Percentiles rank a stretch among this genome's conserved stretches.
These are phyloP conservation scores for Aspergillus ochraceoroseus DNA, from an alignment of 2,329 filamentous ascomycete genomes.

Conservation along the genomic window DNA sequence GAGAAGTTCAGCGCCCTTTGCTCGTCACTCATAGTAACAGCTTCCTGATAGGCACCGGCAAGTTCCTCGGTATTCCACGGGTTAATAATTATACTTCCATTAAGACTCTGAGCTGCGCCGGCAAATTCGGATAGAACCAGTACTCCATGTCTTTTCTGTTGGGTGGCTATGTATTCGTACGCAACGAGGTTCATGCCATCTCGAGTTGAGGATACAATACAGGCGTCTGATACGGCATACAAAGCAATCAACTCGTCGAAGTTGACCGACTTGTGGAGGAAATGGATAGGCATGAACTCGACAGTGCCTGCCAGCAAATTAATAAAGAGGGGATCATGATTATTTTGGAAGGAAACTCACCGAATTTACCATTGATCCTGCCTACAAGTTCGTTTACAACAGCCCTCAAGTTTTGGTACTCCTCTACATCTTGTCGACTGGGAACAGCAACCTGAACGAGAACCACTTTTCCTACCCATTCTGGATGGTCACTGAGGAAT, in stretches of 20 bases:
- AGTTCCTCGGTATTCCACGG: slow-evolving; percentile 98
- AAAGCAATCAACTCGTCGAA: slow-evolving; percentile 93
- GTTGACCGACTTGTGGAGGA: slow-evolving; percentile 90
- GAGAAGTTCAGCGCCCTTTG: slow-evolving; percentile 80
- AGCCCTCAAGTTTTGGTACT: slow-evolving; percentile 92
- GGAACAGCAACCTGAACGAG: slow-evolving; percentile 94
- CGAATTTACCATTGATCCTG: slow-evolving; percentile 78
- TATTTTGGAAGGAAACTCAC: slow-evolving; percentile 12
- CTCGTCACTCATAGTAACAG: slow-evolving; percentile 93
- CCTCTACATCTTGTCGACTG: slow-evolving; percentile 90
- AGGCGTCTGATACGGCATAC: slow-evolving; percentile 87
- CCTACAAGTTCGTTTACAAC: slow-evolving; percentile 96
- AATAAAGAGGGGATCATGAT: slow-evolving; percentile 13
- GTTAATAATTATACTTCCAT: slow-evolving; percentile 90
- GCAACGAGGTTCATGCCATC: slow-evolving; percentile 99
- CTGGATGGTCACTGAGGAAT: slow-evolving; percentile 92
- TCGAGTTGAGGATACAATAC: slow-evolving; percentile 88
- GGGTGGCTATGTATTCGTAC: slow-evolving; percentile 95
- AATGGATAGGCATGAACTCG: slow-evolving; percentile 98
- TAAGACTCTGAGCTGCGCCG: slow-evolving; percentile 88
- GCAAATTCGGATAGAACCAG: slow-evolving; percentile 97
- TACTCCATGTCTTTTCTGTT: slow-evolving; percentile 82
- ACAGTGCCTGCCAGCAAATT: slow-evolving; percentile 61
- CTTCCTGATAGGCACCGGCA: slow-evolving; percentile 86
- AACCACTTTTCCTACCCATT: slow-evolving; percentile 97